Evolutionary conservation across 257 asterid species (phyloP).

Genomic region (Paulownia fortunei): DNA sequence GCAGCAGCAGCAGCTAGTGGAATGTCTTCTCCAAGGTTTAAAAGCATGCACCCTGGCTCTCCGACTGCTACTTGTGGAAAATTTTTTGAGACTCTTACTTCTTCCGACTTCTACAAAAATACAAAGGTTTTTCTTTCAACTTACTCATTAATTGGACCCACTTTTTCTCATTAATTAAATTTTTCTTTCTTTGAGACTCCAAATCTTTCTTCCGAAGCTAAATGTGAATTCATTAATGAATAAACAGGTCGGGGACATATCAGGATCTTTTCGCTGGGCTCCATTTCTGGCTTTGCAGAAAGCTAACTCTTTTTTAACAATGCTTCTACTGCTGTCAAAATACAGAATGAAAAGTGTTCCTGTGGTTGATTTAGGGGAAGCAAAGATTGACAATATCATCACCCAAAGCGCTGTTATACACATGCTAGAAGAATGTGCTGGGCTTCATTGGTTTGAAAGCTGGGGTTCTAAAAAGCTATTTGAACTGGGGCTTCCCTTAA

Average conservation of each 20-base stretch:
- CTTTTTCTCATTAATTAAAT: neutral
- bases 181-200: neutral
- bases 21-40: conserved; percentile 88
- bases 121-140: conserved; percentile 63
- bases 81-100: conserved; percentile 83
- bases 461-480: conserved; percentile 91
- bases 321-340: conserved; percentile 90
- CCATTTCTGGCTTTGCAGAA: conserved; percentile 97
- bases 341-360: conserved; percentile 98
- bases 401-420: conserved; percentile 97
- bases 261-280: conserved; percentile 99
- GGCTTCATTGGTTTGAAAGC: conserved; percentile 98
- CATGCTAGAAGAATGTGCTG: conserved; percentile 96
- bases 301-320: conserved; percentile 88
- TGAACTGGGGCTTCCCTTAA: conserved; percentile 90
- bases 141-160: neutral
- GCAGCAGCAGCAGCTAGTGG: conserved; percentile 84
- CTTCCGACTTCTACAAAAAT: conserved; percentile 86
- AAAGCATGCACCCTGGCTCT: conserved; percentile 84
- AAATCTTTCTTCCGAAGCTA: neutral
- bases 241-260: conserved; percentile 85
- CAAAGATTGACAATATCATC: conserved; percentile 75
- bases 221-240: conserved; percentile 15
- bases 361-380: conserved; percentile 89
- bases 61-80: conserved; percentile 86